Evolutionary conservation across 257 asterid genomes (phyloP).

Genomic region (Solanum paucissectum): DNA sequence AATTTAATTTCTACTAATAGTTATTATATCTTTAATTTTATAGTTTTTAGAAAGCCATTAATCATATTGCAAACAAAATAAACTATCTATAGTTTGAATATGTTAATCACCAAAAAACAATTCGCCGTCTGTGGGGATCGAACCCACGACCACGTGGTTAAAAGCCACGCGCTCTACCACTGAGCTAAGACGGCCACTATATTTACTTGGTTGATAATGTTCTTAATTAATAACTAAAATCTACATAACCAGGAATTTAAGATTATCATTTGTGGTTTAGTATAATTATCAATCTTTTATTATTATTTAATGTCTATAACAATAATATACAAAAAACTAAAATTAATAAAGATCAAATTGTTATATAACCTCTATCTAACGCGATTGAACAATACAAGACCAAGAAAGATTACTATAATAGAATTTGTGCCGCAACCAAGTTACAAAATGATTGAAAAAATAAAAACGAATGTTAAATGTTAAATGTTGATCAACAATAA

Average conservation of each 20-base stretch:
- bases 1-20: not conserved
- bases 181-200: conserved; percentile 63
- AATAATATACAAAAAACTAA: not conserved
- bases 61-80: too few relatives aligned
- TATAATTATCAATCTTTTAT: not conserved
- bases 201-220: fast-evolving
- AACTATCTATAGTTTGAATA: too few relatives aligned
- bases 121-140: conserved; percentile 88
- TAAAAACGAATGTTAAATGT: not conserved
- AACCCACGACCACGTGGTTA: conserved; percentile 98
- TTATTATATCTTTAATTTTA: too few relatives aligned
- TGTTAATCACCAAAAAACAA: not conserved
- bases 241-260: not conserved
- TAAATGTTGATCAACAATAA: not conserved
- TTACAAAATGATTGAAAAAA: not conserved
- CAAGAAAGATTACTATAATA: too few relatives aligned
- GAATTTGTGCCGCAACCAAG: not conserved
- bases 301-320: not conserved
- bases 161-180: conserved; percentile 99
- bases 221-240: fast-evolving
- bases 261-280: not conserved
- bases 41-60: too few relatives aligned
- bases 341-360: not conserved
- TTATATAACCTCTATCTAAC: not conserved
- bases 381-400: not conserved